Evolutionary conservation across 2,329 filamentous ascomycete genomes (phyloP), one percentile per base, ranked within the genome.

Genomic region (Emergomyces orientalis): DNA sequence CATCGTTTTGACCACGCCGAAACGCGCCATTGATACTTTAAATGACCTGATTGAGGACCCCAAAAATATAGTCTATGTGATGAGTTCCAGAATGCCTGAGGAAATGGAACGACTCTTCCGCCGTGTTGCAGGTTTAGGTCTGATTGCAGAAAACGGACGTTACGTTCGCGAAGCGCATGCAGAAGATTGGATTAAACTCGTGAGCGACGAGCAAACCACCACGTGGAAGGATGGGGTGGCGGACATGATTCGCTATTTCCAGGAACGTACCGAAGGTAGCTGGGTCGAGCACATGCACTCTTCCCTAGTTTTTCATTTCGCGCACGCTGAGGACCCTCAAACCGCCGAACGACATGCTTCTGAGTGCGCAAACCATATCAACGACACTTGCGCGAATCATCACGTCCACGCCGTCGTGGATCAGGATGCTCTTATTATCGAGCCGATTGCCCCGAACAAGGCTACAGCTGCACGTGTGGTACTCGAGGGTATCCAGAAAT

Each of bases 81-180:
- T 96, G 91, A 96, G 91, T 62, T 88, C 90, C 9, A 87, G 91
- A 41, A 89, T 87, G 68, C 90, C 91, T 0, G 90, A 95, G 69
- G 91, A 97, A 70, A 86, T 97, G 41, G 91, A 96, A 68, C 85
- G 88, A 4, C 81, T 95, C 1, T 97, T 97, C 81, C 87, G 87
- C 60, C 85, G 88, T 30, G 88, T 97, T 1, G 88, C 90, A 5
- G 88, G 88, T 64, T 79, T 97, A 2, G 94, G 94, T 2, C 81
- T 97, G 4, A 95, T 97, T 67, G 93, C 93, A 0, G 93, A 97
- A 77, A 97, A 96, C 67, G 93, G 93, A 1, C 96, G 90, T 73
- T 97, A 95, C 76, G 79, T 97, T 63, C 90, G 89, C 68, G 84
- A 90, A 66, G 85, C 84, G 55, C 83, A 86, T 25, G 81, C 80